Evolutionary conservation across 345 rosid species (phyloP), one percentile per base, ranked within the genome.

Genomic region (Kandelia obovata): DNA sequence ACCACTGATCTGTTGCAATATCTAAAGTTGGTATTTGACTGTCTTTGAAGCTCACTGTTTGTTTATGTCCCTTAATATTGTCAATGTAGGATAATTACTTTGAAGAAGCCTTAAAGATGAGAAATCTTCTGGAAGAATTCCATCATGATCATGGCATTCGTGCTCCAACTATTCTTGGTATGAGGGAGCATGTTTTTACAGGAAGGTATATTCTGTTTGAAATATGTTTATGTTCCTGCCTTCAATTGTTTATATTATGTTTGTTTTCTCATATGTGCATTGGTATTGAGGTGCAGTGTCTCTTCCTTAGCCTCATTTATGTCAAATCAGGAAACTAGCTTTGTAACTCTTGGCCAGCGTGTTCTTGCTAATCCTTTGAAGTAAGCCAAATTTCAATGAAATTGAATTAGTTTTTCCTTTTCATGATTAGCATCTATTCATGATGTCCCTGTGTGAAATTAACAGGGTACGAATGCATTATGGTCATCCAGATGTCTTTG

Each of bases 401-500:
- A 56, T 9, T 31, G 3, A 28, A 57, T 70, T 61, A 9, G 35
- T 35, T 66, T 64, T 61, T 56, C 67, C 52, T 19, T 60, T 58
- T 64, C 51, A 67, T 5, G 28, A 58, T 61, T 62, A 53, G 37
- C 68, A 43, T 15, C 59, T 47, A 19, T 60, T 70, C 30, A 69
- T 60, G 34, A 39, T 74, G 61, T 64, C 2, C 5, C 37, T 31
- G 35, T 71, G 6, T 55, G 16, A 70, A 25, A 68, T 66, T 5
- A 69, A 65, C 79, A 94, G 98, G 88, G 91, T 92, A 64, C 98
- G 98, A 27, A 87, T 94, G 97, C 97, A 91, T 82, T 94, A 94
- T 85, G 98, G 98, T 71, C 98, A 94, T 84, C 98, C 98, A 53
- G 98, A 94, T 86, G 95, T 94, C 70, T 94, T 94, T 58, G 96